phyloP scores from a whole-genome alignment of 2,329 filamentous ascomycete species.

The Fusarium multiceps region DNA sequence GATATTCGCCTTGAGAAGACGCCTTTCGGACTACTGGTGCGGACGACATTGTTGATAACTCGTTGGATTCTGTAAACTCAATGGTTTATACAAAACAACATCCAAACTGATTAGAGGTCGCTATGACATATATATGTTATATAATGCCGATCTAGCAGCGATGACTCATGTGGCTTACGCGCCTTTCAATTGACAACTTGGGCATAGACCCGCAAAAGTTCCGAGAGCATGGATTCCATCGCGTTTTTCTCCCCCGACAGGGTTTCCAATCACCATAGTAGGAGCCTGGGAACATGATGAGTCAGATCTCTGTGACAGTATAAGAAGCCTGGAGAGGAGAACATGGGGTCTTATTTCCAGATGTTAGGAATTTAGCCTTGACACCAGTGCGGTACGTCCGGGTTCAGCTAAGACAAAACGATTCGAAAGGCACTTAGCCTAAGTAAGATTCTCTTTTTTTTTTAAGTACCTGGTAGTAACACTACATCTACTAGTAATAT shows the following conservation, averaged over 20 bases:
- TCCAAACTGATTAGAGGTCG: accelerated
- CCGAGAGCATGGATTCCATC: neutral
- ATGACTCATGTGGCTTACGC: neutral
- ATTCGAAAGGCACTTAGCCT: too few species aligned
- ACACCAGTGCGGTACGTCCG: too few species aligned
- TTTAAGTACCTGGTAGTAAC: too few species aligned
- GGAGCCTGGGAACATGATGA: neutral
- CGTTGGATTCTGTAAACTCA: too few species aligned
- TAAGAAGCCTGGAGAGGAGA: neutral
- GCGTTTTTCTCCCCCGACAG: neutral
- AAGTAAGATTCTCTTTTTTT: too few species aligned
- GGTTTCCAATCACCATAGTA: neutral
- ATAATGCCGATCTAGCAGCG: neutral
- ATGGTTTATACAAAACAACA: too few species aligned
- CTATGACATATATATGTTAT: neutral
- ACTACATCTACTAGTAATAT: too few species aligned
- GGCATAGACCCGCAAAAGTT: neutral
- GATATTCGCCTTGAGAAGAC: neutral
- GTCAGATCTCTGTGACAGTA: neutral
- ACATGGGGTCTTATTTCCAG: neutral
- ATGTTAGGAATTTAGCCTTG: too few species aligned
- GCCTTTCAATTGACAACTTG: neutral
- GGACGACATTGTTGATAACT: neutral
- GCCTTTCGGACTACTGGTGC: neutral
- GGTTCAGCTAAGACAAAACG: too few species aligned